A percentile compares a stretch with the other conserved stretches of the same genome.
Evolutionary conservation across 306 rosid species (phyloP).

Genomic region (Corylus heterophylla): DNA sequence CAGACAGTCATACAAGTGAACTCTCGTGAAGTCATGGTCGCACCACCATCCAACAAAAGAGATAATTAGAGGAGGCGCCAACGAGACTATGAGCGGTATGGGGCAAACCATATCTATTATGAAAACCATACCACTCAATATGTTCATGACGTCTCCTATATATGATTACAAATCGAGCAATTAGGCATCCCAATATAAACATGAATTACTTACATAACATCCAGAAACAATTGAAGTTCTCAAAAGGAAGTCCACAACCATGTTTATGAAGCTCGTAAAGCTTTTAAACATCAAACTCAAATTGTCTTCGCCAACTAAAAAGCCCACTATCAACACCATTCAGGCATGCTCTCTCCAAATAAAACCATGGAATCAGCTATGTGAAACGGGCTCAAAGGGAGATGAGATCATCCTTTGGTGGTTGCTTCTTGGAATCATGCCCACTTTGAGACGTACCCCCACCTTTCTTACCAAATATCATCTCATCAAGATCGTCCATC

Average conservation of each 20-base stretch:
- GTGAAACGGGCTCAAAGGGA: slow-evolving; percentile 49
- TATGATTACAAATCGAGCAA: slow-evolving; percentile 4
- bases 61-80: not conserved
- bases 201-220: slow-evolving; percentile 24
- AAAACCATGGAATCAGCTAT: slow-evolving; percentile 15
- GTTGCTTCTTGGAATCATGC: slow-evolving; percentile 67
- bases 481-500: slow-evolving; percentile 99
- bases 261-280: slow-evolving; percentile 13
- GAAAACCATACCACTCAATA: not conserved
- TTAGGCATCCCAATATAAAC: slow-evolving; percentile 1
- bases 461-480: slow-evolving; percentile 88
- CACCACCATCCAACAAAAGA: not conserved
- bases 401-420: slow-evolving; percentile 85
- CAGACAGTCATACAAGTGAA: no score
- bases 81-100: not conserved
- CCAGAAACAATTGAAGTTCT: slow-evolving; percentile 18
- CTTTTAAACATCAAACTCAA: slow-evolving; percentile 15
- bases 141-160: not conserved
- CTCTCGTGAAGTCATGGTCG: no score
- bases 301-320: slow-evolving; percentile 35
- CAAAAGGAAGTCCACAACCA: not conserved
- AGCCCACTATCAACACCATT: slow-evolving; percentile 22
- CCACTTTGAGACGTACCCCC: slow-evolving; percentile 58
- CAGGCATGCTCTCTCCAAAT: slow-evolving; percentile 2
- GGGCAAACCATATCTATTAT: not conserved